phyloP scores from a whole-genome alignment of 176 grass and related monocot genomes.

The Avena sativa region DNA sequence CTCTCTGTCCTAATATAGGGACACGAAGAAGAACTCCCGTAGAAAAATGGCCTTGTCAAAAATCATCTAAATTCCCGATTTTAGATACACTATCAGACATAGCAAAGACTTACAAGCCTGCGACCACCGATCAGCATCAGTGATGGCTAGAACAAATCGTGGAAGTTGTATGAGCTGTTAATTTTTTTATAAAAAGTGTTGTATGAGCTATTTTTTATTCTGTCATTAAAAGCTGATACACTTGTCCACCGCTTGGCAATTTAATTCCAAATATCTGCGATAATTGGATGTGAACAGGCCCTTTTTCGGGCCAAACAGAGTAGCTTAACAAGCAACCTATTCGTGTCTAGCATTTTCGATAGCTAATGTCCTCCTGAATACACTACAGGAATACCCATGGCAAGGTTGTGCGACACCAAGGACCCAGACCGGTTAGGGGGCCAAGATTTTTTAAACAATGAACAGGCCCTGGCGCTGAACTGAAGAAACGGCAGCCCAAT shows the following conservation, averaged over 20 bases:
- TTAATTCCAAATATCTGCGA: not conserved
- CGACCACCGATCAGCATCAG: too few species aligned
- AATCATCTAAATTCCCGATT: too few species aligned
- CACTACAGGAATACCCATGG: not conserved
- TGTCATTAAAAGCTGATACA: not conserved
- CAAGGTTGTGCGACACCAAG: too few species aligned
- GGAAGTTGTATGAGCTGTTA: not conserved
- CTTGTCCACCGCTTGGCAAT: not conserved
- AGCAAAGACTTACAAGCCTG: too few species aligned
- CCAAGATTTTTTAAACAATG: too few species aligned
- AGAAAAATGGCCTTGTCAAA: too few species aligned
- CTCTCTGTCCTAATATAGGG: too few species aligned
- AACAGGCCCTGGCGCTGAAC: too few species aligned
- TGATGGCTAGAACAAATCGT: slow-evolving; percentile 6
- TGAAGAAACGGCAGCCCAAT: too few species aligned
- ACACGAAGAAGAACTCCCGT: too few species aligned
- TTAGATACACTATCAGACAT: too few species aligned
- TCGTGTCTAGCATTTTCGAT: not conserved
- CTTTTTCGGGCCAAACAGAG: not conserved
- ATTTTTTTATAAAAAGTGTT: not conserved
- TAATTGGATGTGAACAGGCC: not conserved
- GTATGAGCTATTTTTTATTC: not conserved
- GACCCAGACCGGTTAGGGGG: too few species aligned
- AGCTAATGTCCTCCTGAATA: not conserved
- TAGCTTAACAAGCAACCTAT: not conserved